These are phyloP conservation scores for Passiflora organensis DNA, from an alignment of 345 rosid genomes.

Conservation along the genomic window DNA sequence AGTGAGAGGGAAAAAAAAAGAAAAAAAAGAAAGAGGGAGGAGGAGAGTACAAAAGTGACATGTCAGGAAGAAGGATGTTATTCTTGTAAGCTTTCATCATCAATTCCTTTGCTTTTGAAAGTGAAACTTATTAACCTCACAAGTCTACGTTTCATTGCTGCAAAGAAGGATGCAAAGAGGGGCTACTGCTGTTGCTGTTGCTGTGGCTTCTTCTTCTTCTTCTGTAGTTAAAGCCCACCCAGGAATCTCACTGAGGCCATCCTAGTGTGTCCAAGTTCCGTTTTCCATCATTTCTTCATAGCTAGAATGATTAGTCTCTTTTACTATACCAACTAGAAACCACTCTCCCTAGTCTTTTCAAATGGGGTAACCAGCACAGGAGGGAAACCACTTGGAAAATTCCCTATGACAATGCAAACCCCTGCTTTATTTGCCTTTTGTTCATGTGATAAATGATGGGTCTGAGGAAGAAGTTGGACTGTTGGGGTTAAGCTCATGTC, in stretches of 20 bases:
- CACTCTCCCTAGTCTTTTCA: neutral
- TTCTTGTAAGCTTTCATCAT: constrained; percentile 28
- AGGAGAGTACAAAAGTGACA: constrained; percentile 16
- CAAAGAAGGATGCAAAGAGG: neutral
- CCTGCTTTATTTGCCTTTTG: too few relatives aligned
- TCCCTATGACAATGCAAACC: too few relatives aligned
- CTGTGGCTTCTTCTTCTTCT: too few relatives aligned
- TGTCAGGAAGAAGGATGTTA: constrained; percentile 13
- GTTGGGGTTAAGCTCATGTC: too few relatives aligned
- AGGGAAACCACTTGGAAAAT: constrained; percentile 4
- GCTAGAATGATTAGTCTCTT: constrained; percentile 29
- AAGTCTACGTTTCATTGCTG: too few relatives aligned
- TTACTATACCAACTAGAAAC: constrained; percentile 9
- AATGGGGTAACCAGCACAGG: neutral
- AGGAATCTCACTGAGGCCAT: constrained; percentile 22
- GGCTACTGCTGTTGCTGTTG: too few relatives aligned
- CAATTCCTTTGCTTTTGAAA: constrained; percentile 33
- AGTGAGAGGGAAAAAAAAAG: neutral
- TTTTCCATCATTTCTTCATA: constrained; percentile 13
- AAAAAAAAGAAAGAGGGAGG: too few relatives aligned
- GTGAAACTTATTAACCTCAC: constrained; percentile 33
- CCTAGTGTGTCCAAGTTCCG: too few relatives aligned
- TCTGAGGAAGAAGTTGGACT: too few relatives aligned
- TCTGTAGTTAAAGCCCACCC: constrained; percentile 16
- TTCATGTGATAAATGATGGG: too few relatives aligned